Evolutionary conservation across 2,329 filamentous ascomycete genomes (phyloP), one percentile per base, ranked within the genome.

Genomic region (Fulvia fulva): DNA sequence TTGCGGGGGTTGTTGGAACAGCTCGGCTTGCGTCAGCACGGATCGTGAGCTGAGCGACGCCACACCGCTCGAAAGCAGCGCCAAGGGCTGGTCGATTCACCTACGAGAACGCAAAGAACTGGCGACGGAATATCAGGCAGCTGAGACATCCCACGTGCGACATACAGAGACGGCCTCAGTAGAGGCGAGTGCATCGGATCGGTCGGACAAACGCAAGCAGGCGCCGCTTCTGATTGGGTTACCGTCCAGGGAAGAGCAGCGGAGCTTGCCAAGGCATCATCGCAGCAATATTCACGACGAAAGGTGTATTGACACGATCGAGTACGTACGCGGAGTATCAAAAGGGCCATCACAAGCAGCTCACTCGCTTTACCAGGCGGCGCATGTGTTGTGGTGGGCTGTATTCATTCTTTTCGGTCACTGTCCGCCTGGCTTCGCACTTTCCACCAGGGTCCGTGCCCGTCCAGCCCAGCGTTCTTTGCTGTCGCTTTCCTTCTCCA

Each of bases 241-340:
- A 51, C 11, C 56, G 16, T n/a, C 43, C 19, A 47, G 26, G 52
- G 51, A 57, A 46, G 49, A 53, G 41, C 44, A 51, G 54, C 53
- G 44, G 55, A 55, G 46, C 37, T 58, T 58, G 53, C 53, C 56
- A 62, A 57, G 51, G 43, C 56, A 56, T 49, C 56, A 54, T 22
- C 49, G 49, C 32, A 50, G 26, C 19, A 34, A 47, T 51, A 55
- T 49, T 55, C 56, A 58, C 57, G 53, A 55, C 56, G 43, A 58
- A 43, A 43, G 57, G 16, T 44, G 47, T 53, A 49, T 49, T 56
- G 47, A 54, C 54, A 50, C 51, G 47, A 51, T 47, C 53, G 23
- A 63, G 67, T 65, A 66, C 56, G 65, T 60, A 62, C 55, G 65
- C 56, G 63, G 68, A 65, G 56, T 63, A 68, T 67, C 58, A 56